These are phyloP conservation scores for Xylariaceae sp. DNA, from an alignment of 2,329 filamentous ascomycete genomes.

Conservation along the genomic window DNA sequence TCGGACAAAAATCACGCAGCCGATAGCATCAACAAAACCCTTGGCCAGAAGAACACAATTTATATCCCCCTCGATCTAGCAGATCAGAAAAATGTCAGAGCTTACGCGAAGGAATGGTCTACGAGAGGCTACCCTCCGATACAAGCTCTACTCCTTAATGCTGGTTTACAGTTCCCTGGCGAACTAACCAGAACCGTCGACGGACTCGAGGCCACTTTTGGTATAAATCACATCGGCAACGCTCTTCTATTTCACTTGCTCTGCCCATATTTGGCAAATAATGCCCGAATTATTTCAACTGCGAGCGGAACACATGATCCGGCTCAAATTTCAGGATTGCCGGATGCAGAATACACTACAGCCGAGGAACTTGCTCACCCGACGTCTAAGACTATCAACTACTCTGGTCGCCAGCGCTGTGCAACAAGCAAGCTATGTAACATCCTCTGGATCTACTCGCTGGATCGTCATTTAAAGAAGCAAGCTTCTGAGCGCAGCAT, in stretches of 20 bases:
- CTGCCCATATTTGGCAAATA: constrained; percentile 33
- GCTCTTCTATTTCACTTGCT: constrained; percentile 47
- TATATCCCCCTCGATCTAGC: constrained; percentile 43
- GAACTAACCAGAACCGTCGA: constrained; percentile 34
- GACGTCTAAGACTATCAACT: constrained; percentile 21
- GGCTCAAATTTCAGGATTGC: constrained; percentile 38
- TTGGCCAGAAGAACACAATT: constrained; percentile 37
- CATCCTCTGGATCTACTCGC: constrained; percentile 44
- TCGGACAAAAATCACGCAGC: constrained; percentile 40
- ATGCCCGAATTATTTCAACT: constrained; percentile 42
- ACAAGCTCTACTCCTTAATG: constrained; percentile 44
- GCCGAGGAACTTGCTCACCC: constrained; percentile 45
- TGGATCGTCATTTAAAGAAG: constrained; percentile 34
- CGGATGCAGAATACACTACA: constrained; percentile 39
- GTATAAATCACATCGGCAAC: constrained; percentile 47
- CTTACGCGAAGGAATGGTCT: constrained; percentile 37
- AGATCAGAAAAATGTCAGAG: constrained; percentile 36
- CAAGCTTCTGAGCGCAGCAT: constrained; percentile 21
- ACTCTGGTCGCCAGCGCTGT: constrained; percentile 39
- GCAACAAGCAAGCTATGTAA: constrained; percentile 44
- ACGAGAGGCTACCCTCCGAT: constrained; percentile 37
- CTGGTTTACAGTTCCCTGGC: constrained; percentile 41
- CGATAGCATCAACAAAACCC: constrained; percentile 38
- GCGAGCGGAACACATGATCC: constrained; percentile 47
- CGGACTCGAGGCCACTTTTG: constrained; percentile 46